Evolutionary conservation across 768 basidiomycete species (phyloP).

Genomic region (Rhodotorula taiwanensis): DNA sequence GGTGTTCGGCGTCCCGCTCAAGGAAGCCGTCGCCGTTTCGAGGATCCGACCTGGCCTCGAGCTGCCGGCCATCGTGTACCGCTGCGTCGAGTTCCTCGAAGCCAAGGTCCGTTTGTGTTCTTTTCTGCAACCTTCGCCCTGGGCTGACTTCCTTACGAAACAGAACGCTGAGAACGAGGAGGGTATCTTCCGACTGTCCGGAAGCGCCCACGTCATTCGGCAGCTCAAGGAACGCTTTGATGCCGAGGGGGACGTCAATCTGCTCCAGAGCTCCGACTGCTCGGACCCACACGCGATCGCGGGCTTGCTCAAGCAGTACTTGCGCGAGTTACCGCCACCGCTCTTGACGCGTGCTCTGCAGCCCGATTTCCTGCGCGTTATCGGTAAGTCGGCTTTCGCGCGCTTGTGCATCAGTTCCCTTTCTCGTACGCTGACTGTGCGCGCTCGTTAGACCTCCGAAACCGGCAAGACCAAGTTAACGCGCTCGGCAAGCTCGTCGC

Average conservation of each 20-base stretch:
- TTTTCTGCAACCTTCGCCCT: background rate
- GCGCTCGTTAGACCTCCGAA: constrained; percentile 65
- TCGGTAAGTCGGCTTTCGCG: constrained; percentile 57
- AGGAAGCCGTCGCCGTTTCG: constrained; percentile 80
- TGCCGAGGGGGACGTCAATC: constrained; percentile 87
- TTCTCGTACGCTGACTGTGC: background rate
- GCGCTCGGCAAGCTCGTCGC: constrained; percentile 83
- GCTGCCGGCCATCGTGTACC: constrained; percentile 88
- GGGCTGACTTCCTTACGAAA: too few species aligned
- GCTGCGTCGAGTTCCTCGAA: constrained; percentile 91
- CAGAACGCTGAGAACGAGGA: constrained; percentile 86
- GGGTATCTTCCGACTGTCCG: constrained; percentile 78
- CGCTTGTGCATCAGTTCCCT: too few species aligned
- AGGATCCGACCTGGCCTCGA: constrained; percentile 61
- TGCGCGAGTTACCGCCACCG: constrained; percentile 87
- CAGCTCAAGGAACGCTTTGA: constrained; percentile 88
- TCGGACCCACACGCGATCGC: constrained; percentile 98
- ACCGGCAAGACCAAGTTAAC: constrained; percentile 75
- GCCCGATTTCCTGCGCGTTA: constrained; percentile 79
- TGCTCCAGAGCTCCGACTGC: constrained; percentile 69
- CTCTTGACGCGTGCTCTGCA: constrained; percentile 89
- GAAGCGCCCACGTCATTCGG: constrained; percentile 35
- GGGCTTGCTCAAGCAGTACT: constrained; percentile 77
- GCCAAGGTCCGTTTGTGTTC: constrained; percentile 50
- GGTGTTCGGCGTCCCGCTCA: constrained; percentile 80